A percentile compares a stretch with the other conserved stretches of the same genome.
phyloP scores from a whole-genome alignment of 108 stramenopile species.

The Skeletonema potamos region DNA sequence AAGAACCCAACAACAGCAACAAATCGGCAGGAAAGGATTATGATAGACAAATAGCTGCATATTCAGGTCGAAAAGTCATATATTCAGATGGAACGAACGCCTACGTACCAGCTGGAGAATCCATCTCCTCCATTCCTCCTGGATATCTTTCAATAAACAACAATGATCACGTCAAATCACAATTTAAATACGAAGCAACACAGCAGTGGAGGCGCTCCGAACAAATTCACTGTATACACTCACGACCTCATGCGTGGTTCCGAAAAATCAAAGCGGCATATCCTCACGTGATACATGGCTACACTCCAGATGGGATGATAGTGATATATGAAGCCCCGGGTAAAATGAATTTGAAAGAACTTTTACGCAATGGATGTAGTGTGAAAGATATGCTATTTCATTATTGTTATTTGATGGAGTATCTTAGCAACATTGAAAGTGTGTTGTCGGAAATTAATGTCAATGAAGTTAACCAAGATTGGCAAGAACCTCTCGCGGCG shows the following conservation, averaged over 20 bases:
- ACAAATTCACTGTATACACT: constrained; percentile 51
- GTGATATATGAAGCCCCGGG: constrained; percentile 63
- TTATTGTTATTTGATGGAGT: constrained; percentile 64
- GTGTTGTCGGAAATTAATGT: constrained; percentile 16
- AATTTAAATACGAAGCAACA: constrained; percentile 44
- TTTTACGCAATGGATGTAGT: constrained; percentile 47
- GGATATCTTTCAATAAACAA: constrained; percentile 36
- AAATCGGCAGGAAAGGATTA: neutral
- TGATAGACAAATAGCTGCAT: constrained; percentile 33
- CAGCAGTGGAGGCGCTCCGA: constrained; percentile 50
- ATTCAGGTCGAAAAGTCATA: constrained; percentile 38
- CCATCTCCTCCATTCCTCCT: constrained; percentile 26
- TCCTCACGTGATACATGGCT: constrained; percentile 58
- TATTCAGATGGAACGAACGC: constrained; percentile 53
- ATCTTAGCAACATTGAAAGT: constrained; percentile 45
- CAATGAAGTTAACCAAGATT: constrained; percentile 7
- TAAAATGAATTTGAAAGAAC: constrained; percentile 57
- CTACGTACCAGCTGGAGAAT: constrained; percentile 49
- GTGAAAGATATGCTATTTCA: constrained; percentile 63
- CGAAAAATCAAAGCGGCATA: constrained; percentile 59
- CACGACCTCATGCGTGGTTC: constrained; percentile 52
- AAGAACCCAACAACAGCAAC: neutral
- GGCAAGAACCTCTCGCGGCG: constrained; percentile 36
- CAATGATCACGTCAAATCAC: constrained; percentile 35
- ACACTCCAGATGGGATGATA: constrained; percentile 51